Evolutionary conservation across 2,329 filamentous ascomycete genomes (phyloP), one percentile per base, ranked within the genome.

Genomic region (Zymoseptoria ardabiliae): DNA sequence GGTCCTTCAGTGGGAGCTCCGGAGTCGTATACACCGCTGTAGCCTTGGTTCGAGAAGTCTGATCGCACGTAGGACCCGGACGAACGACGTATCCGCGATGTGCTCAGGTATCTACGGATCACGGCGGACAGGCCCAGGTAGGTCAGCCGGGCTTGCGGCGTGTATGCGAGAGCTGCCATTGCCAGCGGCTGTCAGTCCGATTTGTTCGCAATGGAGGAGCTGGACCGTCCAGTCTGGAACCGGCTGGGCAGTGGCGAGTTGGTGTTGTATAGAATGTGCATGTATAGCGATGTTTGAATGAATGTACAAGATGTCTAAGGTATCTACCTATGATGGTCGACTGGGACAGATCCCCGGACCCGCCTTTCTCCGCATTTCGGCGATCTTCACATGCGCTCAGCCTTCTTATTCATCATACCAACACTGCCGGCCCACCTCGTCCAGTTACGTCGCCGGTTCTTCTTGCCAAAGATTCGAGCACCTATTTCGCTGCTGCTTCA

Each of bases 11-110:
- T 87, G 2, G 84, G 84, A 55, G 80, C 74, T 5, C 81, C 82
- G 5, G 85, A 75, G 68, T 88, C 85, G 74, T 88, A 88, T 63
- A 78, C 80, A 50, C 81, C 79, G 8, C 83, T 84, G 71, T 81
- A 88, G 19, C 81, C 81, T 68, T 86, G 84, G 56, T 79, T 81
- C 58, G 81, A 79, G 64, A 87, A 87, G 73, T 87, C 84, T 8
- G 83, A 83, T 48, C 83, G 80, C 65, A 80, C 77, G 66, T 84
- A 85, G 61, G 81, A 76, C 22, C 79, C 79, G 50, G 64, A 66
- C 1, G 69, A 75, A 3, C 78, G 79, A 51, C 66, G 65, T 49
- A 68, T 70, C 49, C 61, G 61, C 28, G 63, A 61, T 45, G 70
- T 68, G 49, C 70, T 69, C 19, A 76, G 64, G 66, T 76, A 63